Percentiles rank a stretch among this genome's conserved stretches.
Evolutionary conservation across 2,329 filamentous ascomycete genomes (phyloP).

Genomic region (Colletotrichum sp.): DNA sequence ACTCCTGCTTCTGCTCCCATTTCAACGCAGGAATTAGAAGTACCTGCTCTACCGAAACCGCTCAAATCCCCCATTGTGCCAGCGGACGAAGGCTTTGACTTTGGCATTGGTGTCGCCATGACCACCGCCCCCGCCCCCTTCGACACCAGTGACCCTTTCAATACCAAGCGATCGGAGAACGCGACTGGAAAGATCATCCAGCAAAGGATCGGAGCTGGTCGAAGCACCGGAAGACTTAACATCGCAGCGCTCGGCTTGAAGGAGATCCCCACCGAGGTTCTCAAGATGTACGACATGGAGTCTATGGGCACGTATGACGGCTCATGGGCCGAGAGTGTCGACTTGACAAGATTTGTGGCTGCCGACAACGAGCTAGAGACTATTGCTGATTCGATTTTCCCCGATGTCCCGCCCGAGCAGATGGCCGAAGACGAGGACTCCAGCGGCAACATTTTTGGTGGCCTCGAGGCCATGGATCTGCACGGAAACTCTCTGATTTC

Average conservation of each 20-base stretch:
- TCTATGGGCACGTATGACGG: constrained; percentile 65
- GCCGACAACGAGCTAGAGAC: constrained; percentile 87
- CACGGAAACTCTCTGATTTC: constrained; percentile 81
- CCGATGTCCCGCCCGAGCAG: constrained; percentile 67
- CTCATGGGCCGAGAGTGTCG: constrained; percentile 91
- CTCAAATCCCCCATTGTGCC: constrained; percentile 44
- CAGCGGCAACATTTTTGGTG: constrained; percentile 79
- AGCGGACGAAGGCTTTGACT: constrained; percentile 48
- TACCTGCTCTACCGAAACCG: background rate
- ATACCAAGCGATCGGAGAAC: constrained; percentile 63
- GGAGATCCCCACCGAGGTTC: constrained; percentile 80
- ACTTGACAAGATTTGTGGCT: constrained; percentile 82
- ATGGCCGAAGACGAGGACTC: constrained; percentile 69
- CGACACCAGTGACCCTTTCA: constrained; percentile 67
- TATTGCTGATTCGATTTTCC: constrained; percentile 78
- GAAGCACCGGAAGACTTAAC: constrained; percentile 82
- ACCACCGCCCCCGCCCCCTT: constrained; percentile 7
- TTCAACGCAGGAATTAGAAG: background rate
- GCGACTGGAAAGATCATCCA: constrained; percentile 71
- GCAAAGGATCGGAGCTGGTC: constrained; percentile 74
- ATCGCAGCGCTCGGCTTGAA: constrained; percentile 84
- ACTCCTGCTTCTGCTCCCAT: background rate
- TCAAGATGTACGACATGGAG: constrained; percentile 89
- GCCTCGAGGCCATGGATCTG: constrained; percentile 80
- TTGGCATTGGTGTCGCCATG: constrained; percentile 42